Conservation (phyloP, 345 rosid genomes). For the Eucalyptus marginata region DNA sequence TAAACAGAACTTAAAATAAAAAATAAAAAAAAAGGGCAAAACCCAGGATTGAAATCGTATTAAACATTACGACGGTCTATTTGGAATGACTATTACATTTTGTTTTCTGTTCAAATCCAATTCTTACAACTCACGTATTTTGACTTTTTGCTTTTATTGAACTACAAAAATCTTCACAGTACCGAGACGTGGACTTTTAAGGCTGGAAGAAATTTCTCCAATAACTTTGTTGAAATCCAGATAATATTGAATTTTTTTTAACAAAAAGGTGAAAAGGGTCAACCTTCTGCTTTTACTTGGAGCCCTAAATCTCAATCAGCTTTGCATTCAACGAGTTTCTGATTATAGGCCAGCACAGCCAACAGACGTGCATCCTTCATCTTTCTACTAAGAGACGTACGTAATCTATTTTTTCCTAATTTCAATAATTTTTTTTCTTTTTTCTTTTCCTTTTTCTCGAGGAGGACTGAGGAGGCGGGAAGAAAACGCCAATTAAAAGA, state of each 20-base stretch:
- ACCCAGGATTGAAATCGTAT: accelerated
- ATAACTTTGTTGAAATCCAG: background rate
- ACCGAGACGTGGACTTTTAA: accelerated
- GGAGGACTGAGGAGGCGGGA: background rate
- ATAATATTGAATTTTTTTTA: background rate
- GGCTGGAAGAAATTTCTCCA: background rate
- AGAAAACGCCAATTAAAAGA: background rate
- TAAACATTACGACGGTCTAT: accelerated
- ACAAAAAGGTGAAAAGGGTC: background rate
- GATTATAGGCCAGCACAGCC: background rate
- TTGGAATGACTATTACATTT: background rate
- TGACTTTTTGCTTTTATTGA: background rate
- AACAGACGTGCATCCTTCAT: background rate
- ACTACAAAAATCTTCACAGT: background rate
- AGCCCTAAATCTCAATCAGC: background rate
- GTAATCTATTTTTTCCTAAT: background rate
- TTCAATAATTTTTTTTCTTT: background rate
- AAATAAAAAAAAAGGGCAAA: accelerated
- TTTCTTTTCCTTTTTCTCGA: background rate
- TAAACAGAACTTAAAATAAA: accelerated
- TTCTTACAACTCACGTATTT: background rate
- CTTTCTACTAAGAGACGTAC: background rate
- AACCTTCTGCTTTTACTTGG: background rate
- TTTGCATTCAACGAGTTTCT: background rate
- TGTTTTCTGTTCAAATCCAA: background rate